A percentile compares a stretch with the other conserved stretches of the same genome.
Conservation (phyloP, 805 yeast species). For the Yarrowia yakushimensis region DNA sequence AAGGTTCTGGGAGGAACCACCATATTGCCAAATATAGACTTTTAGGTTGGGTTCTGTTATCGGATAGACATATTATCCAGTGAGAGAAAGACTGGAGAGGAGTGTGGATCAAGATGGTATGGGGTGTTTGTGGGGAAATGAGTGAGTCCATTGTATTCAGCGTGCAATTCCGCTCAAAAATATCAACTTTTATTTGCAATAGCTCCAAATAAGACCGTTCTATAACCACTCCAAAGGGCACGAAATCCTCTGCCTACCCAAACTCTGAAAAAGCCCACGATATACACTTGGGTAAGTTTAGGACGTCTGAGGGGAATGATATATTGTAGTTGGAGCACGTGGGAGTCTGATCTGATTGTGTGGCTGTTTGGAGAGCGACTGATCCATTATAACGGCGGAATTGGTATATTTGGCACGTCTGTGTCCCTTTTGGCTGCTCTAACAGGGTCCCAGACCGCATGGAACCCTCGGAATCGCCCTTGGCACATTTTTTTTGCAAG, state of each 20-base stretch:
- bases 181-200: not conserved
- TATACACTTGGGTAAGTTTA: slow-evolving; percentile 19
- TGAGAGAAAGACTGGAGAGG: too few species aligned
- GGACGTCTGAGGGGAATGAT: slow-evolving; percentile 23
- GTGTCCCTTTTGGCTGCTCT: not conserved
- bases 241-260: not conserved
- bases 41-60: slow-evolving; percentile 19
- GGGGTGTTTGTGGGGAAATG: too few species aligned
- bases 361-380: not conserved
- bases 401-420: not conserved
- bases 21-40: not conserved
- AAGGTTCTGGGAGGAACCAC: slow-evolving; percentile 13
- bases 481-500: not conserved
- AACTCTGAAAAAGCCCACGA: not conserved
- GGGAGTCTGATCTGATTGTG: not conserved
- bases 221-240: not conserved
- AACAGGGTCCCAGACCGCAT: too few species aligned
- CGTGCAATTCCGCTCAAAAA: too few species aligned
- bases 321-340: slow-evolving; percentile 13
- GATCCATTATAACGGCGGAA: not conserved
- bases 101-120: too few species aligned
- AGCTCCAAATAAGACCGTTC: too few species aligned
- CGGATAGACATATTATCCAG: slow-evolving; percentile 21
- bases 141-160: too few species aligned
- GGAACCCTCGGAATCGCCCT: not conserved